These are phyloP conservation scores for Geotrichum ghanense DNA, from an alignment of 805 yeast species.

Conservation along the genomic window DNA sequence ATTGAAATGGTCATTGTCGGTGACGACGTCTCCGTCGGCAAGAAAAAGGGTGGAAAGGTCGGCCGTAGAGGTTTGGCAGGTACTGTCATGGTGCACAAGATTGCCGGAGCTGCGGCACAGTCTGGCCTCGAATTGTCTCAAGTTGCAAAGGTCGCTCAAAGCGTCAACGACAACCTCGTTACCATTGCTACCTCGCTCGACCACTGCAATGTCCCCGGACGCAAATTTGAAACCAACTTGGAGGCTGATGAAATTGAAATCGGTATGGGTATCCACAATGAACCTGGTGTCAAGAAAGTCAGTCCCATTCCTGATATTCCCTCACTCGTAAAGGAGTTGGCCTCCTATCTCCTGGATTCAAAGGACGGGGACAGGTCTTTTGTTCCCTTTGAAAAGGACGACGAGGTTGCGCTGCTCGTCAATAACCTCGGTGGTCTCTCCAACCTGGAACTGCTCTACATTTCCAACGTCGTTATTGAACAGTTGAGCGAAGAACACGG, in stretches of 20 bases:
- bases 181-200: conserved; percentile 86
- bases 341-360: conserved; percentile 51
- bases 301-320: conserved; percentile 63
- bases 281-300: conserved; percentile 66
- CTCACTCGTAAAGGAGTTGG: conserved; percentile 40
- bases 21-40: conserved; percentile 93
- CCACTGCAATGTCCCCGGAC: conserved; percentile 84
- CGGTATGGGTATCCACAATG: conserved; percentile 95
- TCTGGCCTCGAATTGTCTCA: conserved; percentile 35
- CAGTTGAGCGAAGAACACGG: conserved; percentile 39
- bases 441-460: conserved; percentile 62
- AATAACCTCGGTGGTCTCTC: conserved; percentile 91
- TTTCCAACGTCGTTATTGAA: conserved; percentile 47
- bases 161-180: conserved; percentile 54
- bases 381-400: conserved; percentile 47
- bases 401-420: conserved; percentile 58
- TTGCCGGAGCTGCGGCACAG: conserved; percentile 59
- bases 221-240: conserved; percentile 43
- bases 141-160: conserved; percentile 47
- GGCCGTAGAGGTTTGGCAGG: conserved; percentile 95
- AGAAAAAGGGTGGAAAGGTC: conserved; percentile 77
- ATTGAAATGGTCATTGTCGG: conserved; percentile 70
- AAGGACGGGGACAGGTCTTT: conserved; percentile 70
- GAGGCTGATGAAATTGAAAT: conserved; percentile 62
- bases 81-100: conserved; percentile 75